phyloP scores from a whole-genome alignment of 495 filamentous ascomycete species.

The Chlorociboria aeruginascens region DNA sequence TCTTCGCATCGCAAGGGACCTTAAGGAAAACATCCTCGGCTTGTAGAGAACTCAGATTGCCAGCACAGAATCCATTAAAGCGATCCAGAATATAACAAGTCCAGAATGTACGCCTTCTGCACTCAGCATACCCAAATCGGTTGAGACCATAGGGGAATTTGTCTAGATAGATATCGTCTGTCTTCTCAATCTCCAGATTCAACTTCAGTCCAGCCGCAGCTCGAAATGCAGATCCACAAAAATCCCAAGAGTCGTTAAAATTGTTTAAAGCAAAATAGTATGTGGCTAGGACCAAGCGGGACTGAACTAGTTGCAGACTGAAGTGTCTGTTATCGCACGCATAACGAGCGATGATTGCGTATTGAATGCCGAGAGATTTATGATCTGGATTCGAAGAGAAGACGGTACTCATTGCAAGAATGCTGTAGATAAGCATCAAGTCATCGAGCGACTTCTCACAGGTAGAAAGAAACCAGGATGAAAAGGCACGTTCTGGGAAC shows the following conservation, averaged over 20 bases:
- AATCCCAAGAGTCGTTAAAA: conserved; percentile 44
- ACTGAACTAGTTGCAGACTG: conserved; percentile 49
- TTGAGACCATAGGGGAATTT: conserved; percentile 44
- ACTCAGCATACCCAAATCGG: conserved; percentile 47
- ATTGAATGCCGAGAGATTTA: conserved; percentile 33
- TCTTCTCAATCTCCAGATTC: conserved; percentile 46
- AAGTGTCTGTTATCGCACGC: conserved; percentile 39
- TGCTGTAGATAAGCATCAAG: conserved; percentile 57
- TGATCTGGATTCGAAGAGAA: conserved; percentile 44
- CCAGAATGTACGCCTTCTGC: conserved; percentile 57
- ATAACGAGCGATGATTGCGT: conserved; percentile 45
- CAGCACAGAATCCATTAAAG: conserved; percentile 43
- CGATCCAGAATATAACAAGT: conserved; percentile 51
- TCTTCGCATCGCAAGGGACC: conserved; percentile 44
- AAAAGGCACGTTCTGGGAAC: conserved; percentile 37
- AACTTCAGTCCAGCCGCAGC: conserved; percentile 44
- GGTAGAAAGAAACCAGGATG: conserved; percentile 24
- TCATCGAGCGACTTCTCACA: conserved; percentile 49
- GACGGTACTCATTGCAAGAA: conserved; percentile 45
- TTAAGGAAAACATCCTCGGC: conserved; percentile 48
- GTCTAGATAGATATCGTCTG: conserved; percentile 29
- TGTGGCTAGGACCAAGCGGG: conserved; percentile 47
- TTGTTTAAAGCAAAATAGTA: conserved; percentile 50
- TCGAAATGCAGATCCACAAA: conserved; percentile 43
- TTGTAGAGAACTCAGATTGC: conserved; percentile 30